Evolutionary conservation across 2,329 filamentous ascomycete genomes (phyloP).

Genomic region (Venturia effusa): DNA sequence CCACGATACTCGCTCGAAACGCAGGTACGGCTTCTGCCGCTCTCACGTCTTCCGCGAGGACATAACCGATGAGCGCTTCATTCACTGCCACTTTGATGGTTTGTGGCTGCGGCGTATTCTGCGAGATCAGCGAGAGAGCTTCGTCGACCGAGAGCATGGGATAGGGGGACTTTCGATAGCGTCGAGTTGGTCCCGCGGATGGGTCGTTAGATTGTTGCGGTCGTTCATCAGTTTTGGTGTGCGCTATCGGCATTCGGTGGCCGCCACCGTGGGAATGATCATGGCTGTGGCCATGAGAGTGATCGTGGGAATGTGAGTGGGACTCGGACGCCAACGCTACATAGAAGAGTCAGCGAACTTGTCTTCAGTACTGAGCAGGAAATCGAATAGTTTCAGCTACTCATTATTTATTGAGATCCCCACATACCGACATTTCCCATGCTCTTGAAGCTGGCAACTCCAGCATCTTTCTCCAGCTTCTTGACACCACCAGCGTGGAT

Average conservation of each 20-base stretch:
- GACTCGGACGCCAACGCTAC: not conserved
- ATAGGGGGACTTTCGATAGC: conserved; percentile 79
- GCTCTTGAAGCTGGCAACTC: conserved; percentile 33
- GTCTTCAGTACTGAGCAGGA: not conserved
- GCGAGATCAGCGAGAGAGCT: conserved; percentile 60
- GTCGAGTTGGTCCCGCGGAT: conserved; percentile 48
- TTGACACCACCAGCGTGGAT: conserved; percentile 73
- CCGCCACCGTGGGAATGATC: conserved; percentile 48
- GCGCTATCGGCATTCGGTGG: conserved; percentile 47
- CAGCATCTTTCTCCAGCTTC: conserved; percentile 76
- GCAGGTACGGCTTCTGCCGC: conserved; percentile 80
- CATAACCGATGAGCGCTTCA: conserved; percentile 56
- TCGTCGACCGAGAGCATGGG: conserved; percentile 82
- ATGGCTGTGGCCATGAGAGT: conserved; percentile 41
- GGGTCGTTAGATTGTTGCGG: conserved; percentile 49
- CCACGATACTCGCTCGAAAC: conserved; percentile 91
- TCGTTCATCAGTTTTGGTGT: conserved; percentile 53
- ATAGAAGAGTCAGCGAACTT: not conserved
- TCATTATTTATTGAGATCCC: not conserved
- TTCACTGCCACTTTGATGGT: conserved; percentile 51
- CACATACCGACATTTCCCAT: conserved; percentile 18
- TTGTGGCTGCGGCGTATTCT: conserved; percentile 58
- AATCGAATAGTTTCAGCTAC: not conserved
- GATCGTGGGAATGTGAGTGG: conserved; percentile 20
- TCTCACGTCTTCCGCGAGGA: conserved; percentile 73